phyloP scores from a whole-genome alignment of 495 filamentous ascomycete genomes.

The Lophiostoma macrostomum region DNA sequence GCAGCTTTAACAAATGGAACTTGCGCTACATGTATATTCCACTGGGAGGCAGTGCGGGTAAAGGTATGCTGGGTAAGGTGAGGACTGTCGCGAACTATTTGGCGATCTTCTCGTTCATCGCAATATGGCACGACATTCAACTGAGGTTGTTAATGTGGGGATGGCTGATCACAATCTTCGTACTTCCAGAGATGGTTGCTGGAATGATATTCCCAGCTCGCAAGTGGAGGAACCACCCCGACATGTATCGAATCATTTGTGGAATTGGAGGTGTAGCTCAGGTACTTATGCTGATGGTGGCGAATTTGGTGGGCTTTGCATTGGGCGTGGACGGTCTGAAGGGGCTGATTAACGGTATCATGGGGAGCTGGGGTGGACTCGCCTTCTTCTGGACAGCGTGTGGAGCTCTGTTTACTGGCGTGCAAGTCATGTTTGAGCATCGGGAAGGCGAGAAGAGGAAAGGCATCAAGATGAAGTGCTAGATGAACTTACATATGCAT shows the following conservation, averaged over 20 bases:
- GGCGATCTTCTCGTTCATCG: conserved; percentile 94
- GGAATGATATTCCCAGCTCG: conserved; percentile 64
- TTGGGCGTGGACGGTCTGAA: conserved; percentile 84
- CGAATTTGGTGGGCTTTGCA: conserved; percentile 93
- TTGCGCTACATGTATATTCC: conserved; percentile 93
- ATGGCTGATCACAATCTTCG: conserved; percentile 91
- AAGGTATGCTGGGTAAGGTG: conserved; percentile 43
- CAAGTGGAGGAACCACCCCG: conserved; percentile 65
- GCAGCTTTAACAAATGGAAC: conserved; percentile 89
- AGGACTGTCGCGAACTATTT: conserved; percentile 67
- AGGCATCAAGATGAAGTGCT: conserved; percentile 87
- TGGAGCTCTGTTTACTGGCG: conserved; percentile 71
- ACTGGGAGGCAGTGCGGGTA: conserved; percentile 64
- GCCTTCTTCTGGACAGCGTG: conserved; percentile 70
- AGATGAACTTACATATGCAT: conserved; percentile 10
- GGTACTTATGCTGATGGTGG: conserved; percentile 91
- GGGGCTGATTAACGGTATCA: conserved; percentile 68
- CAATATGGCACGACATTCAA: conserved; percentile 96
- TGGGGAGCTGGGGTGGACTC: conserved; percentile 70
- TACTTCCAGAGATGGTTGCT: conserved; percentile 80
- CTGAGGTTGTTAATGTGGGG: conserved; percentile 93
- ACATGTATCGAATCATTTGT: conserved; percentile 72
- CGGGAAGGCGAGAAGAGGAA: conserved; percentile 75
- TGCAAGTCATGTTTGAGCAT: conserved; percentile 96
- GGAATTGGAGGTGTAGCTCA: conserved; percentile 85